Evolutionary conservation across 768 basidiomycete species (phyloP), one percentile per base, ranked within the genome.

Genomic region (Termitomyces sp.): DNA sequence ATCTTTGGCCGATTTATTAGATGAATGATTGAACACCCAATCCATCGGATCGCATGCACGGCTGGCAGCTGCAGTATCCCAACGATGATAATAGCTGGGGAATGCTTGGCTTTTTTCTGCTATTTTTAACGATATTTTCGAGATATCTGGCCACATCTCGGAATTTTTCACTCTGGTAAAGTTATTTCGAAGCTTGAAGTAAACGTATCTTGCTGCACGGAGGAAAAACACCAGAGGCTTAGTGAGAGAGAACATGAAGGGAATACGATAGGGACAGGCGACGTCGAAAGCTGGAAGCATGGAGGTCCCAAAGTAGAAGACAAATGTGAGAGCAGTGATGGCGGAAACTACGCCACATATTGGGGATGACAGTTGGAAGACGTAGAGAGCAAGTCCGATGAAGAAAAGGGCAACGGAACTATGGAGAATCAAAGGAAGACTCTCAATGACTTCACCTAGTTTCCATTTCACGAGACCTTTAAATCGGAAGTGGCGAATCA

Each of bases 11-110:
- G 52, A 54, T 41, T 41, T 27, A 13, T 54, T 54, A 6, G 52
- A 54, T n/a, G 52, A 54, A 27, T 54, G 52, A 6, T 54, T 54
- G n/a, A 54, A 54, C 7, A 54, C 5, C 52, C 52, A 54, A 7
- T 41, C 24, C 27, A 53, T 27, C 6, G 52, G 22, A 1, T 53
- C 52, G 2, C 52, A 53, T 27, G 37, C 52, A 44, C 42, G 42
- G 20, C 42, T 44, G 11, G 42, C 42, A 5, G 42, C 20, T 6
- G 20, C 42, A 44, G 42, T 44, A 12, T 44, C 42, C 42, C 42
- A 44, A 20, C 9, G 22, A 44, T 18, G 20, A 44, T 20, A 44
- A 22, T 22, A 44, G 11, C 4, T 44, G 11, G 42, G 42, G 5
- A 41, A 53, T 12, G 41, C 24, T 13, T 41, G 27, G 31, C 12